Evolutionary conservation across 1,139 yeast genomes (phyloP), one percentile per base, ranked within the genome.

Genomic region (Candida gigantensis): DNA sequence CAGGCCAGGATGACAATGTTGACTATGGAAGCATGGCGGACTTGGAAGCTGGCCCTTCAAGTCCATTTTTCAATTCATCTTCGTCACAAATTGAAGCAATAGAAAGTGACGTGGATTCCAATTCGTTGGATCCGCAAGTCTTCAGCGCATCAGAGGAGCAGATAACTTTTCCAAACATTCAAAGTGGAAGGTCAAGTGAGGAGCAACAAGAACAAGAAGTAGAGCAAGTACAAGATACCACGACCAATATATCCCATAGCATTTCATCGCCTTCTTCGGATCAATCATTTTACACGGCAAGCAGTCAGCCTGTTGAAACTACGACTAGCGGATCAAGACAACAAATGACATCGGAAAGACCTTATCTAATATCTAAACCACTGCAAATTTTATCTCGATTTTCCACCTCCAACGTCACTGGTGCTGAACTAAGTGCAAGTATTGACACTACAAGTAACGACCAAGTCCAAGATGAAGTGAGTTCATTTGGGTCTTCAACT

Each of bases 341-440:
- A 15, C 13, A 12, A 25, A 9, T 6, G 16, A 8, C 32, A 10
- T 24, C 28, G 12, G 18, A 21, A 13, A 23, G 42, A 19, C 46
- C 47, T 4, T 35, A 38, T 30, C 32, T 42, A 20, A 36, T 47
- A 31, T 32, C 53, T 11, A 48, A 51, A 32, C 65, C 65, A 11
- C 60, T 59, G 62, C 60, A 58, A 29, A 56, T 59, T 2, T 49
- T 60, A 28, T 55, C 56, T 42, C 52, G 52, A 29, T 51, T 47
- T 34, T 39, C 28, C n/a, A n/a, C 8, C 9, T 30, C 29, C n/a
- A 19, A 17, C 11, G 6, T 28, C 10, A 27, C 28, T 16, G 28
- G 19, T 11, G 34, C 28, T 8, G 53, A 51, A 14, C 39, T 59
- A 26, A 58, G 65, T 40, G 47, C 50, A 14, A 60, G 65, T 32